These are phyloP conservation scores for Dillenia turbinata DNA, from an alignment of 164 flowering plant genomes.

Conservation along the genomic window DNA sequence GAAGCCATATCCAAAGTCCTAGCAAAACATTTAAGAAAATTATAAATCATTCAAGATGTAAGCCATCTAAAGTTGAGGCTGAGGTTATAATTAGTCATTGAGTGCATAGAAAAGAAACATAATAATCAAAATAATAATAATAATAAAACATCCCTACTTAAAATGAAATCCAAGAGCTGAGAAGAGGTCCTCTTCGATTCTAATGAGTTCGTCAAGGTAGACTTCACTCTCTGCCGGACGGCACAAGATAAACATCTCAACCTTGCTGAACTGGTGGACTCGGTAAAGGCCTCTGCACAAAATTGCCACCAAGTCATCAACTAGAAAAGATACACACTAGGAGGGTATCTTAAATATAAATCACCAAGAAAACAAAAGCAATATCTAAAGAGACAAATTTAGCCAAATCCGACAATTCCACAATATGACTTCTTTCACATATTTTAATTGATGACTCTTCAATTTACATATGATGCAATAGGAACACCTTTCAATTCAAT, in stretches of 20 bases:
- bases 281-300: conserved; percentile 90
- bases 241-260: conserved; percentile 91
- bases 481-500: too few species aligned
- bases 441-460: too few species aligned
- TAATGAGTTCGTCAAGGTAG: conserved; percentile 76
- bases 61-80: background rate
- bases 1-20: conserved; percentile 95
- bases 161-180: conserved; percentile 82
- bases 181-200: conserved; percentile 81
- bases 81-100: background rate
- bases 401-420: too few species aligned
- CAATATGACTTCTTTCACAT: too few species aligned
- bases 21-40: conserved; percentile 14
- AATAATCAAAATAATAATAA: background rate
- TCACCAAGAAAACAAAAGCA: too few species aligned
- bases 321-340: background rate
- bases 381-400: too few species aligned
- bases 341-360: too few species aligned
- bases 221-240: conserved; percentile 80
- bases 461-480: too few species aligned
- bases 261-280: conserved; percentile 97
- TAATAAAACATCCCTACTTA: conserved; percentile 41
- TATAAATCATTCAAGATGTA: conserved; percentile 1
- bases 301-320: conserved; percentile 1
- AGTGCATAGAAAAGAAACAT: background rate